Evolutionary conservation across 1,284 basidiomycete genomes (phyloP).

Genomic region (Porodaedalea pini): DNA sequence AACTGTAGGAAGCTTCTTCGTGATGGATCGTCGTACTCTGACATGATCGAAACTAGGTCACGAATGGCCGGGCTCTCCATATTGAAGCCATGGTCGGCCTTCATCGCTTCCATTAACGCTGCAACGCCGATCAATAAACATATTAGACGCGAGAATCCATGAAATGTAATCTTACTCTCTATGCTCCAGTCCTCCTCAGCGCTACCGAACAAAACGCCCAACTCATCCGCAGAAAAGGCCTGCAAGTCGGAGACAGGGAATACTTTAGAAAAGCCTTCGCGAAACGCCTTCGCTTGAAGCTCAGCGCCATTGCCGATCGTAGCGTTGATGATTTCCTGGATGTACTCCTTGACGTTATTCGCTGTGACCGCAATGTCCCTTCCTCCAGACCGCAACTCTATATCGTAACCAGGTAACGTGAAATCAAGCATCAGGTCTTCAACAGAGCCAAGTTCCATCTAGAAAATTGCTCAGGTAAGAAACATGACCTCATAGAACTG

Average conservation of each 20-base stretch:
- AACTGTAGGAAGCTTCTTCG: slow-evolving; percentile 94
- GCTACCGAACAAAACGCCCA: slow-evolving; percentile 92
- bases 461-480: neutral
- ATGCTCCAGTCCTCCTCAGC: slow-evolving; percentile 91
- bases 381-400: slow-evolving; percentile 60
- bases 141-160: neutral
- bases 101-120: slow-evolving; percentile 89
- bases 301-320: slow-evolving; percentile 76
- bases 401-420: slow-evolving; percentile 89
- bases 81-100: slow-evolving; percentile 98
- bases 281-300: slow-evolving; percentile 80
- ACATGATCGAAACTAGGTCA: slow-evolving; percentile 85
- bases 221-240: slow-evolving; percentile 91
- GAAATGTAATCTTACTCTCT: slow-evolving; percentile 63
- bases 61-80: slow-evolving; percentile 88
- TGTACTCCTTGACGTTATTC: slow-evolving; percentile 87
- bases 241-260: slow-evolving; percentile 89
- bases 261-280: slow-evolving; percentile 88
- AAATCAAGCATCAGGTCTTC: slow-evolving; percentile 93
- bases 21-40: slow-evolving; percentile 67
- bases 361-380: slow-evolving; percentile 76
- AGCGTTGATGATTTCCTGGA: slow-evolving; percentile 74
- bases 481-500: neutral
- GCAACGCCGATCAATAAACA: slow-evolving; percentile 15
- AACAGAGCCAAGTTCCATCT: slow-evolving; percentile 40